Conservation (phyloP, 140 eudicot genomes). For the Eryngium alpinum region DNA sequence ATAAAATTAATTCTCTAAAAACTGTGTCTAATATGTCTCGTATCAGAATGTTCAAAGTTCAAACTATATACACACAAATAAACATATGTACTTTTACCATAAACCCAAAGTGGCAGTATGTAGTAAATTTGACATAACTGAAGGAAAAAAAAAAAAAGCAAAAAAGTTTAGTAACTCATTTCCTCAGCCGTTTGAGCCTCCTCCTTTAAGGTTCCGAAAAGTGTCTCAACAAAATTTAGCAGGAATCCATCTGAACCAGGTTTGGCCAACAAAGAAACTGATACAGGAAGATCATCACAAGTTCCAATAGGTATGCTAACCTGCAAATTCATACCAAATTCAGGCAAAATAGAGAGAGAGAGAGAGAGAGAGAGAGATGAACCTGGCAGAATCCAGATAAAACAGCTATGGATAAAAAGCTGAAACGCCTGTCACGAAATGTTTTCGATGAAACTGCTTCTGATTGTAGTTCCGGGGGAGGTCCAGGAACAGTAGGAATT, state of each 20-base stretch:
- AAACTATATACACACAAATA: too few relatives aligned
- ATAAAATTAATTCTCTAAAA: too few relatives aligned
- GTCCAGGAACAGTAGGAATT: constrained; percentile 84
- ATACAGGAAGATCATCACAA: constrained; percentile 66
- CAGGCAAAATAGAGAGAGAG: too few relatives aligned
- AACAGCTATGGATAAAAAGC: constrained; percentile 76
- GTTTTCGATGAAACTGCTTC: constrained; percentile 55
- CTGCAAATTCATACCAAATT: constrained; percentile 39
- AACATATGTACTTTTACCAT: too few relatives aligned
- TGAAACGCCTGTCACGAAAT: constrained; percentile 74
- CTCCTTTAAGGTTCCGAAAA: constrained; percentile 38
- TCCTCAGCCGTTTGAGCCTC: constrained; percentile 36
- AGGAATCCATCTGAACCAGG: constrained; percentile 76
- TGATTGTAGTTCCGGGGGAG: constrained; percentile 76
- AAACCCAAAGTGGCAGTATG: too few relatives aligned
- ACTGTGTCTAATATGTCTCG: too few relatives aligned
- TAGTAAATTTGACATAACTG: too few relatives aligned
- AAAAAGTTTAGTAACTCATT: not conserved
- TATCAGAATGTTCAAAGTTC: too few relatives aligned
- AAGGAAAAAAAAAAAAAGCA: too few relatives aligned
- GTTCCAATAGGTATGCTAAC: constrained; percentile 81
- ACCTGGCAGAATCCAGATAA: constrained; percentile 98
- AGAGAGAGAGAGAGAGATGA: not conserved
- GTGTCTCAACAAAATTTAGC: constrained; percentile 54
- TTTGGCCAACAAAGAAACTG: constrained; percentile 79